phyloP scores from a whole-genome alignment of 192 early-diverging fungal genomes.

The Diversispora epigaea region DNA sequence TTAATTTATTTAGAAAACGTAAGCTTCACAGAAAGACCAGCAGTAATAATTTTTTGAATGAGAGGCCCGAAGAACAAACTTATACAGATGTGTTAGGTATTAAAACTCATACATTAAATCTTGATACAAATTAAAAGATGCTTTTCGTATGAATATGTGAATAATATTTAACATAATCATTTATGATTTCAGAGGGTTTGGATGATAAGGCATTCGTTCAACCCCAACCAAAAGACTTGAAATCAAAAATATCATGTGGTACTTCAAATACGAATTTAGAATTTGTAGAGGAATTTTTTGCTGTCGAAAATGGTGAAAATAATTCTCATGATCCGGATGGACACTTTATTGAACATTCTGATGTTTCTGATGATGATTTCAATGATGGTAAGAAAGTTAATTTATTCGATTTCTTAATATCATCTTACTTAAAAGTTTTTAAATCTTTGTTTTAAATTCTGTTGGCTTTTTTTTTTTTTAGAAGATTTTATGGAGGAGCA shows the following conservation, averaged over 20 bases:
- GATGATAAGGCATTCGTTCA: constrained; percentile 57
- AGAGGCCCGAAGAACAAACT: constrained; percentile 34
- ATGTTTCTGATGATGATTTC: constrained; percentile 37
- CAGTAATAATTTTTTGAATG: constrained; percentile 40
- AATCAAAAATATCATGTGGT: constrained; percentile 26
- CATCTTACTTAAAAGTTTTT: not conserved
- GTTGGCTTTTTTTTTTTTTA: not conserved
- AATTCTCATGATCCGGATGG: constrained; percentile 30
- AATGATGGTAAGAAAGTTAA: constrained; percentile 36
- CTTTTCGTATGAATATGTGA: constrained; percentile 3
- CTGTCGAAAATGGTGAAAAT: constrained; percentile 37
- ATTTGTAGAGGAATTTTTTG: constrained; percentile 52
- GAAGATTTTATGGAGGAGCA: constrained; percentile 18
- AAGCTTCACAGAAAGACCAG: constrained; percentile 20
- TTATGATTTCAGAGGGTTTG: constrained; percentile 40
- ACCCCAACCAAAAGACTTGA: not conserved
- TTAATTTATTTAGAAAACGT: not conserved
- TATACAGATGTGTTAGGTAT: not conserved
- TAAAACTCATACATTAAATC: not conserved
- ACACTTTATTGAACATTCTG: constrained; percentile 31
- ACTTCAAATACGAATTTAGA: constrained; percentile 32
- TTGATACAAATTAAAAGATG: too few relatives aligned
- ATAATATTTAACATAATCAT: not conserved
- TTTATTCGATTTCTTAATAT: not conserved
- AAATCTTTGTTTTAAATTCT: not conserved